A percentile compares a stretch with the other conserved stretches of the same genome.
These are phyloP conservation scores for Rehmannia glutinosa DNA, from an alignment of 257 asterid genomes.

Conservation along the genomic window DNA sequence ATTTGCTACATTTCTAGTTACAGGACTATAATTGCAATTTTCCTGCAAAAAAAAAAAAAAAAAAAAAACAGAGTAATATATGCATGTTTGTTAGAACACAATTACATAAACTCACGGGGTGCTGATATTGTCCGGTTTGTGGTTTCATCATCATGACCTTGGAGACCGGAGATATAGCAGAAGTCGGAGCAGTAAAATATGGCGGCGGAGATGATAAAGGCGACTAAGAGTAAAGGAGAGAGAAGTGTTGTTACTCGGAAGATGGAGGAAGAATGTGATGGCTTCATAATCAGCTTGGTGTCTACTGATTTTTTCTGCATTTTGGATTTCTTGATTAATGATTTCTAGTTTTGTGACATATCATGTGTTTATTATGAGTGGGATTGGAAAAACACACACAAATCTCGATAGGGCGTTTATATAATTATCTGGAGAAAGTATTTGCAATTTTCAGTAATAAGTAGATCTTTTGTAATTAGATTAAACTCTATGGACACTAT, in stretches of 20 bases:
- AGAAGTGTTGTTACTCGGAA: background rate
- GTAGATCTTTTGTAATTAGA: too few relatives aligned
- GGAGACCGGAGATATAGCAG: constrained; percentile 10
- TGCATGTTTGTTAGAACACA: background rate
- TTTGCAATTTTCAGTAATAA: too few relatives aligned
- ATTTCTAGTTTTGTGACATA: background rate
- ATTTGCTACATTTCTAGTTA: too few relatives aligned
- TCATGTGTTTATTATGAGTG: background rate
- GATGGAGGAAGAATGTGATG: background rate
- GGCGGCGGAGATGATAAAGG: constrained; percentile 1
- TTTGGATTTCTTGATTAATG: background rate
- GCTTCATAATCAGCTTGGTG: background rate
- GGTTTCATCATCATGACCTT: background rate
- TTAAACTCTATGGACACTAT: too few relatives aligned
- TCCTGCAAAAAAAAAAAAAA: too few relatives aligned
- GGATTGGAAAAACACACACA: too few relatives aligned
- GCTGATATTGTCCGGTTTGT: background rate
- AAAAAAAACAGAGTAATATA: too few relatives aligned
- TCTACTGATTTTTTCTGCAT: background rate
- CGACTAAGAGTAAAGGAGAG: background rate
- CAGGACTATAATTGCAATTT: too few relatives aligned
- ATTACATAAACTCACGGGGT: background rate
- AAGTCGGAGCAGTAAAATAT: constrained; percentile 7
- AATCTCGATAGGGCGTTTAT: too few relatives aligned
- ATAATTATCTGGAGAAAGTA: too few relatives aligned